phyloP scores from a whole-genome alignment of 1,284 basidiomycete genomes.

The Takashimella koratensis region DNA sequence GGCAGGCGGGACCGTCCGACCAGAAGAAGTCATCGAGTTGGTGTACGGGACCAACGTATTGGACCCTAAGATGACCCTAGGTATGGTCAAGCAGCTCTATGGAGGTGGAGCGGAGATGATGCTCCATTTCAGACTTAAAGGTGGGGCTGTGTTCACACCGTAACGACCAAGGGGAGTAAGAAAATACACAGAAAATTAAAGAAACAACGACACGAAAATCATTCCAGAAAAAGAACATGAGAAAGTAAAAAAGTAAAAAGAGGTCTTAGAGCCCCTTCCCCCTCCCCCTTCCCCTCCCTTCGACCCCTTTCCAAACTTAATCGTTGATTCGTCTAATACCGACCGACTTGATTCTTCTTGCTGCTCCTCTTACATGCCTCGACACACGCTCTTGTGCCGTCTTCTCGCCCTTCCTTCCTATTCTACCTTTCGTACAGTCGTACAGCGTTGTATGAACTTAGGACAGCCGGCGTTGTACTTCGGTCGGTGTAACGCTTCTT shows the following conservation, averaged over 20 bases:
- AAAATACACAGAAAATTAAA: neutral
- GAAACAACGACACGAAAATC: neutral
- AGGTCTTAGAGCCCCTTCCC: no score
- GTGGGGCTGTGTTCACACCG: constrained; percentile 9
- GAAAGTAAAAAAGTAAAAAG: neutral
- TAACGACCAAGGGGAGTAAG: neutral
- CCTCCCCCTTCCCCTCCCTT: no score
- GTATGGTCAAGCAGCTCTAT: constrained; percentile 80
- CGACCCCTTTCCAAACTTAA: no score
- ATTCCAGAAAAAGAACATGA: neutral
- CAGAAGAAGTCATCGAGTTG: constrained; percentile 81
- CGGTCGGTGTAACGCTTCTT: no score
- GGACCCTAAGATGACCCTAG: constrained; percentile 80
- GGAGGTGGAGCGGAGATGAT: constrained; percentile 76
- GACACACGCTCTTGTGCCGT: no score
- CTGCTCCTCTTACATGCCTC: no score
- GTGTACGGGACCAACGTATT: constrained; percentile 77
- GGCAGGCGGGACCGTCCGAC: constrained; percentile 23
- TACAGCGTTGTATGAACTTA: no score
- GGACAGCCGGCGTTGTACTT: no score
- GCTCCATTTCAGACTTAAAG: constrained; percentile 71
- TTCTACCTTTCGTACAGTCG: no score
- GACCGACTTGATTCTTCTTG: no score
- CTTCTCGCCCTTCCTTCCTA: no score
- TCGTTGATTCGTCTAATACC: no score